phyloP scores from a whole-genome alignment of 768 basidiomycete species.

The Lanmaoa pseudosensibilis region DNA sequence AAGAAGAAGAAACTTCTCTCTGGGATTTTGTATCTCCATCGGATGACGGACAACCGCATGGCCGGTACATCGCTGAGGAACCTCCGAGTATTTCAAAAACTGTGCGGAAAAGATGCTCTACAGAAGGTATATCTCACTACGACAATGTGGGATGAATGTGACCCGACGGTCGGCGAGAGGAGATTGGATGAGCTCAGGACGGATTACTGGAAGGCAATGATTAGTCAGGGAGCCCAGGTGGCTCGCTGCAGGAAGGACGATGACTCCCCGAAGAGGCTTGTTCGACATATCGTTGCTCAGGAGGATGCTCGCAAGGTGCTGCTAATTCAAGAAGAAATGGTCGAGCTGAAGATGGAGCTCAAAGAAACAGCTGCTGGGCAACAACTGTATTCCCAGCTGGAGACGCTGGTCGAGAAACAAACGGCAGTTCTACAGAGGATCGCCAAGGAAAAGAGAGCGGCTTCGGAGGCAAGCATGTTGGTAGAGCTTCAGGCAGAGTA shows the following conservation, averaged over 20 bases:
- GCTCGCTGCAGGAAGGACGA: conserved; percentile 5
- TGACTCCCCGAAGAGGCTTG: conserved; percentile 7
- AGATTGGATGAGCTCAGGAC: conserved; percentile 11
- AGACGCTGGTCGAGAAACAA: too few relatives aligned
- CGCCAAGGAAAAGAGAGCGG: not conserved
- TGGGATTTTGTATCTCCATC: conserved; percentile 43
- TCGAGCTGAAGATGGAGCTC: not conserved
- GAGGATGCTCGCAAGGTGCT: not conserved
- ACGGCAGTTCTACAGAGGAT: too few relatives aligned
- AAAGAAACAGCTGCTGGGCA: conserved; percentile 1
- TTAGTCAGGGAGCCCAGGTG: conserved; percentile 3
- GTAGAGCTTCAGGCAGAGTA: conserved; percentile 11
- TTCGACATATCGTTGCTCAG: conserved; percentile 3
- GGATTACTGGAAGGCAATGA: conserved; percentile 15
- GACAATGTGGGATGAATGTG: conserved; percentile 41
- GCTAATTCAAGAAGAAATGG: conserved; percentile 11
- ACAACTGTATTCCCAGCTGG: too few relatives aligned
- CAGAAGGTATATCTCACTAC: conserved; percentile 37
- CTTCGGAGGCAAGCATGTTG: not conserved
- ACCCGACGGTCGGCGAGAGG: conserved; percentile 15
- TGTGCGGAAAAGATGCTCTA: conserved; percentile 32
- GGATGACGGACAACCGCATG: conserved; percentile 41
- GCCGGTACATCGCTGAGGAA: conserved; percentile 34
- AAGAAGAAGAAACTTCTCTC: conserved; percentile 20
- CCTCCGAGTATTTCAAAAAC: conserved; percentile 31